Base-by-base conservation (phyloP, 73 alveolate genomes). In the Breviolum minutum region DNA sequence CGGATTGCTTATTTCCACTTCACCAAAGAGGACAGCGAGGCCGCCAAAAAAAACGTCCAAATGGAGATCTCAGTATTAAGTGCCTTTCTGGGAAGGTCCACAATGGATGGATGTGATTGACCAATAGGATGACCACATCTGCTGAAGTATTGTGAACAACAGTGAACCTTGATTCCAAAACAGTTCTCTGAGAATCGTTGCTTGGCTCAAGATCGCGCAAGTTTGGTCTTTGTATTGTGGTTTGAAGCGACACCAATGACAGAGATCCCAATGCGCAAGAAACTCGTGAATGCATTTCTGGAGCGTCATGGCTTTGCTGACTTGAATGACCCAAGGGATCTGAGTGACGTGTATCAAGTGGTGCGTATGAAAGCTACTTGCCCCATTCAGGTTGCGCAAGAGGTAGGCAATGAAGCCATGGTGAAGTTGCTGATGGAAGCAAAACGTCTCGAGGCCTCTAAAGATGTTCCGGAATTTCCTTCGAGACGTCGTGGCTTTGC, bases 11-110 rank as follows among this genome's bases (percentile, higher is more conserved):
- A 99, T 99, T 99, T 99, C 95, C 99, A 99, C 95, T 99, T 99
- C 99, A 99, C 99, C 16, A 99, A 99, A 74, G 99, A 99, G 99
- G 99, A 99, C 99, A 99, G 99, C 99, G 95, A 87, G 95, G 99
- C 99, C 24, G 11, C 24, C 24, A 13, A 11, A 17, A 66, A 66
- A 11, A 13, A 17, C 74, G 74, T 11, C 17, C 74, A 17, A 66
- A 66, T 17, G 24, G 74, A 17, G 74, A 66, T 66, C 74, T 17
- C 24, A 66, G 74, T 11, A 13, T 66, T 17, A 11, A 66, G 63
- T 22, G 81, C 63, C 93, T 40, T 40, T 40, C 54, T 40, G 54
- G 54, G 54, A 40, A 40, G 54, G 54, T 40, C 54, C 54, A 40
- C 54, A 40, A 40, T 3, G 3, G 54, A 40, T 40, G 54, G 5